Evolutionary conservation across 495 filamentous ascomycete genomes (phyloP), one percentile per base, ranked within the genome.

Genomic region (Bacidia rubella): DNA sequence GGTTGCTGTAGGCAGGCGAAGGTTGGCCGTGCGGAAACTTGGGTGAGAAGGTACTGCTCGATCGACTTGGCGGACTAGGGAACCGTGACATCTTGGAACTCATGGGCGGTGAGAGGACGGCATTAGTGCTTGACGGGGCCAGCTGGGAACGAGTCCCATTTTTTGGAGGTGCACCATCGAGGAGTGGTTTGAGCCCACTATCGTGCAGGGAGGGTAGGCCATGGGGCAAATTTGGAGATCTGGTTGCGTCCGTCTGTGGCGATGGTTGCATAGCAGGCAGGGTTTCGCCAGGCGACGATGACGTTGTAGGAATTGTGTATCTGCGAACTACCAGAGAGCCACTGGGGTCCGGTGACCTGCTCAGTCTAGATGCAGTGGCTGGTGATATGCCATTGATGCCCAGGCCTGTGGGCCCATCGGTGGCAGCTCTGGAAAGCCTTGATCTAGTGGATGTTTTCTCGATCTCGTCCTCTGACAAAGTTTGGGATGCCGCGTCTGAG

Each of bases 191-290:
- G 9, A 75, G 59, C 22, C 68, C 62, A n/a, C 49, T 58, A 32
- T 67, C 66, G 3, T 65, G 63, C 23, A 77, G 62, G 0, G 74
- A 68, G 1, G 73, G 74, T 11, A 76, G 60, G 32, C 53, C 70
- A 49, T 69, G 69, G 7, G 52, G 61, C 44, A 62, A 63, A 1
- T 74, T 71, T 2, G 71, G 68, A 2, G 73, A 70, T 42, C 62
- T 66, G 26, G 56, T 54, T 5, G 62, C 54, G 32, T 55, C 56
- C 9, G 68, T 67, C 20, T 52, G 59, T 2, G 68, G 64, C 43
- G 70, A 64, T 39, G 49, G 57, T 47, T 68, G 68, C 41, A 71
- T 60, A 12, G 64, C 65, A n/a, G 67, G 65, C 9, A 70, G 62
- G 11, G 57, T 59, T 43, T 65, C 61, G 23, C 60, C 51, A 47